Percentiles rank a stretch among this genome's conserved stretches.
Evolutionary conservation across 345 rosid genomes (phyloP).

Genomic region (Aquilaria yunnanensis): DNA sequence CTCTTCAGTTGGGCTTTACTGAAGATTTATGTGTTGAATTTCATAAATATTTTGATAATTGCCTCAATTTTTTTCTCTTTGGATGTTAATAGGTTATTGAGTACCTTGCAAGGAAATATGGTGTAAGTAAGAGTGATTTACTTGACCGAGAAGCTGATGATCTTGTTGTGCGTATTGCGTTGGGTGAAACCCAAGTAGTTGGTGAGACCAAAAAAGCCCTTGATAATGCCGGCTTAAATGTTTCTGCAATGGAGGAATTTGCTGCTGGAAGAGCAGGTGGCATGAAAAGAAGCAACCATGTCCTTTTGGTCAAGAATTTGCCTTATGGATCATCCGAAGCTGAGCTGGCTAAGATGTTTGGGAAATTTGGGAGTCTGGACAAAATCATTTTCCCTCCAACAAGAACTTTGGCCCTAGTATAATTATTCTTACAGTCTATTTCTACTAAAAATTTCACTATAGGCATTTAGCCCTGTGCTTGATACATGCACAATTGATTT

Average conservation of each 20-base stretch:
- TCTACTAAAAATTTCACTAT: too few species aligned
- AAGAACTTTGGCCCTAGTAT: slow-evolving; percentile 86
- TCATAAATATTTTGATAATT: slow-evolving; percentile 6
- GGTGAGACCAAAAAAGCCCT: slow-evolving; percentile 87
- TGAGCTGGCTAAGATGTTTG: slow-evolving; percentile 79
- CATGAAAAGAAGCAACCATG: slow-evolving; percentile 72
- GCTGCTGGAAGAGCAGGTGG: slow-evolving; percentile 54
- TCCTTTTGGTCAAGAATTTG: slow-evolving; percentile 84
- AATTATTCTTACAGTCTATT: background rate
- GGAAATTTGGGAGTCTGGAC: slow-evolving; percentile 79
- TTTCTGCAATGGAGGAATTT: slow-evolving; percentile 58
- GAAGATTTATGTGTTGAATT: background rate
- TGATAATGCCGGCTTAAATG: slow-evolving; percentile 74
- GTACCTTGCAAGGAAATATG: slow-evolving; percentile 73
- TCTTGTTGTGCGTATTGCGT: slow-evolving; percentile 92
- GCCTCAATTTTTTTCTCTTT: slow-evolving; percentile 2
- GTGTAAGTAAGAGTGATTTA: slow-evolving; percentile 86
- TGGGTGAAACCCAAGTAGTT: slow-evolving; percentile 95
- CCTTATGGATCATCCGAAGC: slow-evolving; percentile 82
- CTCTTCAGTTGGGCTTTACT: slow-evolving; percentile 4
- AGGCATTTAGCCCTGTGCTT: too few species aligned
- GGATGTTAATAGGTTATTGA: slow-evolving; percentile 58
- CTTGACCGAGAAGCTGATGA: slow-evolving; percentile 89
- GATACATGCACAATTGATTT: too few species aligned
- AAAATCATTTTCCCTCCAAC: slow-evolving; percentile 83